phyloP scores from a whole-genome alignment of 345 rosid species.

The Murraya paniculata region DNA sequence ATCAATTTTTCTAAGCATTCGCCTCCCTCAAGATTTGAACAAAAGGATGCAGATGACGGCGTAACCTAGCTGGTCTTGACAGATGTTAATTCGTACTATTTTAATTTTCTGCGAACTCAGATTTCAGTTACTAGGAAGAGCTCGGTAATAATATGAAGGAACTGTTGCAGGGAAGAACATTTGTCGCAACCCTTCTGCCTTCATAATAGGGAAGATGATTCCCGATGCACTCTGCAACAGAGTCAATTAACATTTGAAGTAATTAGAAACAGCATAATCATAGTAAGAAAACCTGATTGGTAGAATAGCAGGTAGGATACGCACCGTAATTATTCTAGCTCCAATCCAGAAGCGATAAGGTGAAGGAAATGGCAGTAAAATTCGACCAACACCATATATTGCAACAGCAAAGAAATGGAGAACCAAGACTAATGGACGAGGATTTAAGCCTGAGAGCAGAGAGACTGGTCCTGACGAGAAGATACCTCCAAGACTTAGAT shows the following conservation, averaged over 20 bases:
- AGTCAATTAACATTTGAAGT: background rate
- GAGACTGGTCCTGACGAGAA: constrained; percentile 42
- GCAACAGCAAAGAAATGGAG: constrained; percentile 49
- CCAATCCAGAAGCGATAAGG: constrained; percentile 48
- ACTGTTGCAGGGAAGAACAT: constrained; percentile 50
- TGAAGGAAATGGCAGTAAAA: constrained; percentile 48
- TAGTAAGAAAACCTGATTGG: background rate
- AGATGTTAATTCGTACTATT: background rate
- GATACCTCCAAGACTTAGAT: constrained; percentile 45
- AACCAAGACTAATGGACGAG: constrained; percentile 40
- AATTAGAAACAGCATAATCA: background rate
- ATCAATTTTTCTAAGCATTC: constrained; percentile 7
- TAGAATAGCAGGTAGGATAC: background rate
- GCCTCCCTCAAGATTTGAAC: background rate
- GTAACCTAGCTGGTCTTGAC: background rate
- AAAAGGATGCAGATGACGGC: background rate
- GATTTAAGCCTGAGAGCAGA: constrained; percentile 45
- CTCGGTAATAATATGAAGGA: constrained; percentile 44
- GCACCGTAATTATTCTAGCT: constrained; percentile 38
- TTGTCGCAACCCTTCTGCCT: constrained; percentile 46
- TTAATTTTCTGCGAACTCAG: background rate
- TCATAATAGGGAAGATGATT: constrained; percentile 44
- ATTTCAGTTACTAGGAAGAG: constrained; percentile 23
- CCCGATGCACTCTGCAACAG: constrained; percentile 40
- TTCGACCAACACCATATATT: constrained; percentile 43